Base-by-base conservation (phyloP, 1,284 basidiomycete species). In the Rhodotorula sp. region DNA sequence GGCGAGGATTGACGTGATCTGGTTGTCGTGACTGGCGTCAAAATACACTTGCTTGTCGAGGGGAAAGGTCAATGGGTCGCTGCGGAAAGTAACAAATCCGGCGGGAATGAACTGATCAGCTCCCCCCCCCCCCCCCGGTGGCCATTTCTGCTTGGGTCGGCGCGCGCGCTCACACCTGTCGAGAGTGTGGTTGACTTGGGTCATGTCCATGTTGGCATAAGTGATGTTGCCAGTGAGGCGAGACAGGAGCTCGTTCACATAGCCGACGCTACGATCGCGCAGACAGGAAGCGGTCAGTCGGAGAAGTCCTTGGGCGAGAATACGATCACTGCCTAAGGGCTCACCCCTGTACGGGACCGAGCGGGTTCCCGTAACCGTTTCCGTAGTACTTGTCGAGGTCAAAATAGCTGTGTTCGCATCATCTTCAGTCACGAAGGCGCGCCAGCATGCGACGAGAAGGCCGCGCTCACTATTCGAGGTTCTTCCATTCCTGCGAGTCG, bases 221-320 rank as follows among this genome's bases (percentile, higher is more conserved):
- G 2, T 14, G 24, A 44, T 84, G 22, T 80, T 79, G 20, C 84
- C 83, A 0, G 87, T 89, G 44, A 93, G 83, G n/a, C 91, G 86
- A 1, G 91, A 89, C 26, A 93, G 81, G 49, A 94, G 86, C 80
- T 93, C 91, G 79, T 92, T 92, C 76, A 91, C 82, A 78, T 89
- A 93, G 6, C 91, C 91, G 10, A 91, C 88, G 3, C 69, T 67
- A 54, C 20, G 37, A 12, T 10, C 37, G 37, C 37, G 10, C 37
- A 1, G 2, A 42, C 2, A 42, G 10, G 12, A 42, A 42, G 37
- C 37, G 37, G 12, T 42, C 37, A 42, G 37, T 12, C 37, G 37
- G 10, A 42, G 10, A 42, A 10, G 6, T 42, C 10, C 37, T 42
- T n/a, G n/a, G n/a, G 37, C 37, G 37, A 2, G 10, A 42, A 42